Percentiles rank a stretch among this genome's conserved stretches.
phyloP scores from a whole-genome alignment of 2,329 filamentous ascomycete genomes.

The Cryphonectria radicalis region DNA sequence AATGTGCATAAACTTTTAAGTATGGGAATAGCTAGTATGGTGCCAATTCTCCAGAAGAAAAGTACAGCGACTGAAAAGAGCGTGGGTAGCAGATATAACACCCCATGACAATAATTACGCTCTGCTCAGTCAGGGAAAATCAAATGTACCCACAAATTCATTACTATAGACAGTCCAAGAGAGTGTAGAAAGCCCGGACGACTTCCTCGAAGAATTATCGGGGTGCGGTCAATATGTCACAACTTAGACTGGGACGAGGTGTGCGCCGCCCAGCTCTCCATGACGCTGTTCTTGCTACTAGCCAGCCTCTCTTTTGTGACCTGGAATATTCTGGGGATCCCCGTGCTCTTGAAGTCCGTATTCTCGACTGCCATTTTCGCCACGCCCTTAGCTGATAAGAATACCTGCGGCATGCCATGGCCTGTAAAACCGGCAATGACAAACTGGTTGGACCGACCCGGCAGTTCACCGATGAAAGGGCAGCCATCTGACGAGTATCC shows the following conservation, averaged over 20 bases:
- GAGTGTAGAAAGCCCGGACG: not conserved
- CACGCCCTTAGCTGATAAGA: constrained; percentile 45
- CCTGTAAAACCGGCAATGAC: constrained; percentile 56
- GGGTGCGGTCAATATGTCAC: not conserved
- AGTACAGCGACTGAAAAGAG: too few species aligned
- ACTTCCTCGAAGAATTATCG: not conserved
- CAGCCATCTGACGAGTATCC: constrained; percentile 47
- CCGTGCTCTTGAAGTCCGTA: constrained; percentile 40
- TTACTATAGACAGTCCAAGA: not conserved
- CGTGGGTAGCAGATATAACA: too few species aligned
- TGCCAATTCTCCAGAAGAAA: too few species aligned
- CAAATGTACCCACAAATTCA: not conserved
- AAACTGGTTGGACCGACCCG: constrained; percentile 44
- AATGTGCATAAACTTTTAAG: too few species aligned
- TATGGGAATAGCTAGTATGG: too few species aligned
- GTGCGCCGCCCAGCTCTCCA: constrained; percentile 26
- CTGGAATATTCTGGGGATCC: constrained; percentile 43
- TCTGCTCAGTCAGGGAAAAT: too few species aligned
- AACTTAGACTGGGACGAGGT: constrained; percentile 15
- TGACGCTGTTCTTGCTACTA: constrained; percentile 26
- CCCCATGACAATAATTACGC: too few species aligned
- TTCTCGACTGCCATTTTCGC: constrained; percentile 44
- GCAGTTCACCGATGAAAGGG: constrained; percentile 51
- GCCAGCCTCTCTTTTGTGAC: constrained; percentile 38
- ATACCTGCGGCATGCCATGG: constrained; percentile 55